Evolutionary conservation across 257 asterid genomes (phyloP), one percentile per base, ranked within the genome.

Genomic region (Primulina eburnea): DNA sequence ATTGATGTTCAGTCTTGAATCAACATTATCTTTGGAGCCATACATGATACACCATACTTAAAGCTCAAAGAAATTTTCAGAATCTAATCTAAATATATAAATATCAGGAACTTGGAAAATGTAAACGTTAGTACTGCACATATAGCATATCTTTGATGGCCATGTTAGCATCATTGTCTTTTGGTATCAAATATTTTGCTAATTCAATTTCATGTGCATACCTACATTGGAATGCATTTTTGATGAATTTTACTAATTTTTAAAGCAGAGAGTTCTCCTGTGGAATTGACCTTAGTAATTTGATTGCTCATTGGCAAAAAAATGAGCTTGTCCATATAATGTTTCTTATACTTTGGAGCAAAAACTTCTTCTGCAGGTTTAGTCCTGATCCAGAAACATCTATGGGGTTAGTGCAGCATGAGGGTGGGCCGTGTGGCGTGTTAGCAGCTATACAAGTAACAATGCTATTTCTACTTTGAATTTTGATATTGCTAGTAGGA

Each of bases 351-450:
- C 69, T 47, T 50, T 67, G 62, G 55, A 37, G 57, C 47, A 64
- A 56, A 56, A 33, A 62, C 60, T 58, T 65, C 71, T 35, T 63
- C 58, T 81, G 73, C 86, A 93, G 99, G 87, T 90, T 89, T 75
- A 93, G 99, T 77, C 78, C 85, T 76, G 97, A 90, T 84, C 90
- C 87, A 53, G 97, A 90, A 78, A 93, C 99, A 75, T 93, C 88
- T 56, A 88, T 93, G 92, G 99, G 99, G 71, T 81, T 93, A 38
- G 99, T 93, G 75, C 99, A 93, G 86, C 99, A 90, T 76, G 99
- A 93, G 79, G 99, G 99, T 69, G 99, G 99, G 70, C 99, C 99
- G 29, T 93, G 99, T 80, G 97, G 99, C 33, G 99, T 93, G 63
- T 78, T 93, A 80, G 99, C 99, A 62, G 95, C 99, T 60, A 85